Percentiles rank a stretch among this genome's conserved stretches.
These are phyloP conservation scores for Sclerospora graminicola DNA, from an alignment of 352 stramenopile species.

Conservation along the genomic window DNA sequence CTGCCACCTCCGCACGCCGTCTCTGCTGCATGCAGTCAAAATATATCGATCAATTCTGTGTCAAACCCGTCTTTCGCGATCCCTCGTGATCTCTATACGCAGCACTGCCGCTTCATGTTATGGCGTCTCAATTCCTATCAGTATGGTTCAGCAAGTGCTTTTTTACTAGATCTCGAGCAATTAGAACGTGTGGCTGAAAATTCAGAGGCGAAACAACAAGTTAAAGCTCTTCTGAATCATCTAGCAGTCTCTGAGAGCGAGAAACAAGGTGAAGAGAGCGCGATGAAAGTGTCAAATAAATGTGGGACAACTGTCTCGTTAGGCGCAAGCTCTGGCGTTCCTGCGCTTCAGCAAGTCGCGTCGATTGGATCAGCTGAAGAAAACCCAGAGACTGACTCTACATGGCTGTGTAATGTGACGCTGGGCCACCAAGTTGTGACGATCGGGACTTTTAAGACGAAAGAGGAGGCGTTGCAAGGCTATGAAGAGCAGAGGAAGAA, in stretches of 20 bases:
- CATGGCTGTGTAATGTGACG: constrained; percentile 47
- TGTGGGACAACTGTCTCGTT: constrained; percentile 21
- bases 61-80: not conserved
- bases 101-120: constrained; percentile 32
- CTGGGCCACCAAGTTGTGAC: constrained; percentile 29
- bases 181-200: constrained; percentile 20
- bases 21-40: not conserved
- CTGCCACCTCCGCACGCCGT: constrained; percentile 20
- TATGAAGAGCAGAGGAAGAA: constrained; percentile 33
- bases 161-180: constrained; percentile 40
- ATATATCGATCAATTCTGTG: not conserved
- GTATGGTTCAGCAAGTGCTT: constrained; percentile 41
- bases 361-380: not conserved
- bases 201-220: constrained; percentile 2
- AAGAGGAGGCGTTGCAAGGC: constrained; percentile 26
- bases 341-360: constrained; percentile 28
- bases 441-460: constrained; percentile 25
- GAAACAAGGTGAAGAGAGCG: constrained; percentile 7
- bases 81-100: constrained; percentile 8
- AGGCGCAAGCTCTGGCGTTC: constrained; percentile 18
- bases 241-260: constrained; percentile 7
- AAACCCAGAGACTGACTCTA: constrained; percentile 3
- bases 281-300: constrained; percentile 10
- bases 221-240: constrained; percentile 6
- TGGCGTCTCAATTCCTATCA: constrained; percentile 52